Evolutionary conservation across 2,329 filamentous ascomycete genomes (phyloP).

Genomic region (Cytospora piceae): DNA sequence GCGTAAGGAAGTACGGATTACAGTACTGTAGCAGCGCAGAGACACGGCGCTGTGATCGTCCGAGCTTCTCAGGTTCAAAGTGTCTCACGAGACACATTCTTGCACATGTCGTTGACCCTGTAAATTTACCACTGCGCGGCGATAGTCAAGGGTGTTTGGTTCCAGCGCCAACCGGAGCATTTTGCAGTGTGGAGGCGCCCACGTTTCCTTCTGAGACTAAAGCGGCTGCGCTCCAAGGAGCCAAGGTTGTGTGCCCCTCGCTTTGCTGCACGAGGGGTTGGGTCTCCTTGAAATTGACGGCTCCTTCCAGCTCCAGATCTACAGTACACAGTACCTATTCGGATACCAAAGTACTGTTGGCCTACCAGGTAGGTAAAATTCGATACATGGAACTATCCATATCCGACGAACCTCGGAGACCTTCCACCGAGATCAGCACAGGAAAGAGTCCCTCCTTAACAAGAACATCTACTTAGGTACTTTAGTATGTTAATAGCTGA

Average conservation of each 20-base stretch:
- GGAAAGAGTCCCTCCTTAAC: too few species aligned
- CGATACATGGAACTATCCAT: too few species aligned
- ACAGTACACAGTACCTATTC: not conserved
- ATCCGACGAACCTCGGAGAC: too few species aligned
- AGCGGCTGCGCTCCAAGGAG: constrained; percentile 9
- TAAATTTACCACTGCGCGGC: constrained; percentile 2
- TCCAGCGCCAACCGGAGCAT: constrained; percentile 24
- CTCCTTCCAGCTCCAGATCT: not conserved
- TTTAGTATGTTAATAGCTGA: too few species aligned
- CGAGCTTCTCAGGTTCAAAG: not conserved
- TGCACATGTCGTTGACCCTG: constrained; percentile 1
- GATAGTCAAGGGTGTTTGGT: constrained; percentile 14
- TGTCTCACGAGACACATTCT: not conserved
- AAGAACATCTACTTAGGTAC: too few species aligned
- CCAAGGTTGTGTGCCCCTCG: not conserved
- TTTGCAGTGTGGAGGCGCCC: constrained; percentile 14
- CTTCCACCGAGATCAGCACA: too few species aligned
- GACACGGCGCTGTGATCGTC: not conserved
- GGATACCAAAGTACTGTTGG: not conserved
- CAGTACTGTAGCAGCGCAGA: too few species aligned
- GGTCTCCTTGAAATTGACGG: not conserved
- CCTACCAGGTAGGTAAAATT: not conserved
- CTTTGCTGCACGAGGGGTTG: not conserved
- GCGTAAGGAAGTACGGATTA: not conserved
- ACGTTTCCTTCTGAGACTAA: constrained; percentile 8